phyloP scores from a whole-genome alignment of 2,329 filamentous ascomycete genomes.

The Coniochaeta hoffmannii region DNA sequence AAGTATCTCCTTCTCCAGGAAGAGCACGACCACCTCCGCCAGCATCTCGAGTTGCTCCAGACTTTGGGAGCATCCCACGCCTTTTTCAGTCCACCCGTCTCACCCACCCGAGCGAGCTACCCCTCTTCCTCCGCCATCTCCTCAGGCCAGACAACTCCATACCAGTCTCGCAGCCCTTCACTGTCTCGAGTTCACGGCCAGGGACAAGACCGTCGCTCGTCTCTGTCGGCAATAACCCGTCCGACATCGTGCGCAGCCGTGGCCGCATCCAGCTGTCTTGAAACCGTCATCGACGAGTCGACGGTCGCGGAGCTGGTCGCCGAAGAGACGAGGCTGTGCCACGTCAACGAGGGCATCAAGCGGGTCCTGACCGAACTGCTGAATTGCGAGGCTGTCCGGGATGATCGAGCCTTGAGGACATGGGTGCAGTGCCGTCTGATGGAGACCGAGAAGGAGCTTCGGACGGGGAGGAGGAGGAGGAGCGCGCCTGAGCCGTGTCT shows the following conservation, averaged over 20 bases:
- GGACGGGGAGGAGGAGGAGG: conserved; percentile 42
- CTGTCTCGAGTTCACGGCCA: conserved; percentile 1
- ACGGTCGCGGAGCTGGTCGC: conserved; percentile 40
- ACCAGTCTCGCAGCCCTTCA: conserved; percentile 23
- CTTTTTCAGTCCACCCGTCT: conserved; percentile 48
- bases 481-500: conserved; percentile 19
- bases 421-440: conserved; percentile 53
- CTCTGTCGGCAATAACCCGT: conserved; percentile 6
- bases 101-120: conserved; percentile 51
- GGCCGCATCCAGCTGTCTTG: conserved; percentile 16
- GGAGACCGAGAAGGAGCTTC: conserved; percentile 53
- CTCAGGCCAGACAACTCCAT: conserved; percentile 39
- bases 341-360: conserved; percentile 55
- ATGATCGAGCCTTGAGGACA: conserved; percentile 42
- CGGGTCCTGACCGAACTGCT: conserved; percentile 53
- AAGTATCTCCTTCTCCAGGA: conserved; percentile 46
- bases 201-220: conserved; percentile 5
- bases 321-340: conserved; percentile 45
- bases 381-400: conserved; percentile 49
- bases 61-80: conserved; percentile 25
- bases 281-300: conserved; percentile 38
- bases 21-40: conserved; percentile 45
- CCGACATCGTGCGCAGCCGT: conserved; percentile 9
- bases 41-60: conserved; percentile 36
- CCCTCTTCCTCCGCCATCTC: conserved; percentile 37